Evolutionary conservation across 192 early-diverging fungal genomes (phyloP), one percentile per base, ranked within the genome.

Genomic region (Mortierella antarctica): DNA sequence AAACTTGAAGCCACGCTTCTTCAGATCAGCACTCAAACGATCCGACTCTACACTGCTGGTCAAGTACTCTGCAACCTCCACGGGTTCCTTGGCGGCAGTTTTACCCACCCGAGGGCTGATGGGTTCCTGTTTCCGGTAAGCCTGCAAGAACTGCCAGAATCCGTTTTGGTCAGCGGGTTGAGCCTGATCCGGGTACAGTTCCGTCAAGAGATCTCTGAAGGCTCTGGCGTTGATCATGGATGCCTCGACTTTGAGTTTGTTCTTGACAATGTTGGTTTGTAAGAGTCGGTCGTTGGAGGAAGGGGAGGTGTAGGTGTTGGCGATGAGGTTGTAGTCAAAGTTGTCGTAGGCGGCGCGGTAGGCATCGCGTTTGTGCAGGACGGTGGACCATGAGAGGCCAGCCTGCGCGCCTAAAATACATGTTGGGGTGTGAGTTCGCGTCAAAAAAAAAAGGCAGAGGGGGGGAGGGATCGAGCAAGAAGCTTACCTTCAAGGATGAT

Each of bases 1-100:
- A 72, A 80, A 80, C 60, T 80, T 80, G 65, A 80, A 80, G 5
- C 77, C 77, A 39, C 64, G 77, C 57, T 80, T 80, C 65, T 72
- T 80, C 6, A 80, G 65, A 58, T 72, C 77, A 6, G 50, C 65
- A 41, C 77, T 80, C 65, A 80, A 46, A 31, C 77, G 49, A 55
- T 80, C 77, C n/a, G 77, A 80, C 11, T 58, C 57, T 11, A 23
- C 77, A 15, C 65, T 72, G 1, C 48, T 55, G 0, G 70, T 72
- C 31, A 68, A n/a, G 18, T 55, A 55, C 41, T 56, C 57, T n/a
- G 45, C 20, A 56, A 4, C 14, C 49, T 31, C 17, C 49, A 31
- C 46, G 57, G 47, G 11, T 61, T 1, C 39, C 20, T 52, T 40
- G 4, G 51, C 5, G 7, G 15, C 12, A 18, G 23, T 20, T 47